A percentile compares a stretch with the other conserved stretches of the same genome.
Conservation (phyloP, 2,329 filamentous ascomycete species). For the Bipolaris sorokiniana region DNA sequence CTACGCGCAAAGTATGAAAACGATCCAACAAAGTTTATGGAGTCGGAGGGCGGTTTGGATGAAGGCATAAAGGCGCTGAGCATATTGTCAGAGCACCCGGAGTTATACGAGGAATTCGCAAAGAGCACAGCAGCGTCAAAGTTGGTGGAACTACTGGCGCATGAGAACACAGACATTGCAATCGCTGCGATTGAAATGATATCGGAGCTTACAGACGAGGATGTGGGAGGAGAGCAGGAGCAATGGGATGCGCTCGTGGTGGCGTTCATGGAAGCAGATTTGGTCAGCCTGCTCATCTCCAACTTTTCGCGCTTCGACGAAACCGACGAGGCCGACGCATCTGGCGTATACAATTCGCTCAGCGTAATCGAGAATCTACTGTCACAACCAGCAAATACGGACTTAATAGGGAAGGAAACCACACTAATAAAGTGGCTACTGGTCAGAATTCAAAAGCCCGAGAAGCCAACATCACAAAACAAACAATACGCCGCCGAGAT, state of each 20-base stretch:
- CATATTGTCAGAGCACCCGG: constrained; percentile 83
- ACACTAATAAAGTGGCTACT: constrained; percentile 78
- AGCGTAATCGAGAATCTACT: constrained; percentile 84
- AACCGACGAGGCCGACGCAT: constrained; percentile 71
- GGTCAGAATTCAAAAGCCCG: constrained; percentile 70
- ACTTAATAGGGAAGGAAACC: constrained; percentile 73
- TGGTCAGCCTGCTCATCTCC: constrained; percentile 75
- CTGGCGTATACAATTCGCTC: constrained; percentile 85
- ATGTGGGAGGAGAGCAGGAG: constrained; percentile 78
- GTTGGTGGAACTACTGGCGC: constrained; percentile 80
- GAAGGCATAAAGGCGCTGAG: constrained; percentile 84
- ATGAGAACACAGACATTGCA: constrained; percentile 97
- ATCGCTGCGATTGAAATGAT: constrained; percentile 90
- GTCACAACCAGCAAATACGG: constrained; percentile 70
- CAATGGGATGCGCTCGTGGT: constrained; percentile 80
- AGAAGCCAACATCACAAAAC: constrained; percentile 78
- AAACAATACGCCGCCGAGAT: constrained; percentile 95
- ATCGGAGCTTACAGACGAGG: constrained; percentile 89
- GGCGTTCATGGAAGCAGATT: constrained; percentile 67
- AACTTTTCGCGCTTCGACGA: constrained; percentile 85
- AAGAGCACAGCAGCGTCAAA: constrained; percentile 74
- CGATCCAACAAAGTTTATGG: constrained; percentile 81
- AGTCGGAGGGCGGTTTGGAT: constrained; percentile 87
- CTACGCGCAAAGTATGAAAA: constrained; percentile 82
- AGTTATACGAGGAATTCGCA: constrained; percentile 81